These are phyloP conservation scores for Scheffersomyces segobiensis DNA, from an alignment of 1,139 yeast species.

Conservation along the genomic window DNA sequence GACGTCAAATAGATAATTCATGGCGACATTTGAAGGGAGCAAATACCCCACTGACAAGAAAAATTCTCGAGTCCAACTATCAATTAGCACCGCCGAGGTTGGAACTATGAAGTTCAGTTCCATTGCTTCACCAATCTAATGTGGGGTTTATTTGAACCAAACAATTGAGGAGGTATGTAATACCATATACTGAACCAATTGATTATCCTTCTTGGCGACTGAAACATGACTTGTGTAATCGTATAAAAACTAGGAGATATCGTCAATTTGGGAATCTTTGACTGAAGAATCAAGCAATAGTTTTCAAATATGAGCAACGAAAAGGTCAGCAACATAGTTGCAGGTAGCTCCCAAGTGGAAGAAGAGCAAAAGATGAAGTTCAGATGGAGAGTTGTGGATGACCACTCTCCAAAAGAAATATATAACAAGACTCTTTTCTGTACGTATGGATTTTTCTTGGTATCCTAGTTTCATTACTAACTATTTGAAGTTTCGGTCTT, in stretches of 20 bases:
- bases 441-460: conserved; percentile 52
- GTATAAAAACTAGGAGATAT: background rate
- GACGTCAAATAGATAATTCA: background rate
- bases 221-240: background rate
- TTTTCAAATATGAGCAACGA: background rate
- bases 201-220: background rate
- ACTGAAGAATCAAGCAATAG: background rate
- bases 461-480: conserved; percentile 13
- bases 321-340: background rate
- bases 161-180: background rate
- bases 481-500: background rate
- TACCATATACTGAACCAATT: background rate
- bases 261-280: background rate
- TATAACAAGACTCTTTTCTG: conserved; percentile 51
- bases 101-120: background rate
- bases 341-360: background rate
- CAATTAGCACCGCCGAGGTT: background rate
- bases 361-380: conserved; percentile 5
- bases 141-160: background rate
- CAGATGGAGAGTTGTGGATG: conserved; percentile 16
- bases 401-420: conserved; percentile 46
- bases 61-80: background rate
- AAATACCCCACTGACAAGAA: background rate
- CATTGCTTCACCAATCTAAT: background rate
- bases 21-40: background rate